Evolutionary conservation across 257 asterid genomes (phyloP), one percentile per base, ranked within the genome.

Genomic region (Capsicum baccatum): DNA sequence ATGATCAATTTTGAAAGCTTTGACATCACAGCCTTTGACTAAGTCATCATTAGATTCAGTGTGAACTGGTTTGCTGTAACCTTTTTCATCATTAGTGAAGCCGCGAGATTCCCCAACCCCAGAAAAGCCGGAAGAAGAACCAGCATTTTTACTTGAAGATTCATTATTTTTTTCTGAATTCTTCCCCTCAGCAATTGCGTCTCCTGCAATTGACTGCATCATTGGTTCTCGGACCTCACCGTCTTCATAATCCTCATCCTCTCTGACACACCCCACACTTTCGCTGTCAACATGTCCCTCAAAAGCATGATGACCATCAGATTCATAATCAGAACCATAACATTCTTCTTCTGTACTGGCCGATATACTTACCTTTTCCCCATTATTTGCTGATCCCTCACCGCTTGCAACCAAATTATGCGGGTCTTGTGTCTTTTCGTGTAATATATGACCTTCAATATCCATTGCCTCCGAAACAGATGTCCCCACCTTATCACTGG

Each of bases 201-300:
- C 89, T 84, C 86, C 92, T 56, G 52, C 80, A 84, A 78, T 37
- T 19, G 91, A 85, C 67, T 55, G 86, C 67, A 78, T 86, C 11
- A 80, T 12, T 35, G 90, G 88, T 84, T 92, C 98, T 87, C 97
- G 92, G 81, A 93, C 88, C 87, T 96, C 98, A 83, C 98, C 98
- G 60, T 94, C 99, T 91, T 94, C 98, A 84, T 79, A 91, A 12
- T 93, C 95, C 50, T 90, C 97, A 86, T 93, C 97, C 87, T 91
- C 97, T 86, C 86, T 89, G 6, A 83, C 83, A 82, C 85, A 52
- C 6, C 50, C 71, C 70, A 86, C 85, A 71, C 79, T 83, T 76
- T 79, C 89, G 12, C 15, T 56, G 78, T 69, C 87, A 82, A 64
- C 70, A 26, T 35, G 73, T 64, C 83, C 66, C 56, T 68, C 88